Percentiles rank a stretch among this genome's conserved stretches.
Conservation (phyloP, 257 asterid species). For the Eustoma russellianum region DNA sequence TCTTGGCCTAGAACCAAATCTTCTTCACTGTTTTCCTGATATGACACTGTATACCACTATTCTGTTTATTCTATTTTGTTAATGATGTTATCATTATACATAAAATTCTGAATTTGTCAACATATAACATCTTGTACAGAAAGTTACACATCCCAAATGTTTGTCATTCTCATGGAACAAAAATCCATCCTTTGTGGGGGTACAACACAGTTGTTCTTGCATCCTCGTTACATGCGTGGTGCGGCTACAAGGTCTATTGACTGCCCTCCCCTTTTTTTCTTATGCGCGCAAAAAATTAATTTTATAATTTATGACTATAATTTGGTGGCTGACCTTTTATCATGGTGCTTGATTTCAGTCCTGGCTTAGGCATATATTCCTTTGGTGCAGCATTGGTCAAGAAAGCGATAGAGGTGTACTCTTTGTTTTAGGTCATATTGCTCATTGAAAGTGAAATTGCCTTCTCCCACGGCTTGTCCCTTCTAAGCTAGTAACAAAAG, state of each 20-base stretch:
- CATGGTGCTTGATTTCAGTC: constrained; percentile 34
- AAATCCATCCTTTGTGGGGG: constrained; percentile 61
- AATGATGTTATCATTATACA: too few species aligned
- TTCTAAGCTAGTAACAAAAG: too few species aligned
- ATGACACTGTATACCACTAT: too few species aligned
- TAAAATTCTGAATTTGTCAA: too few species aligned
- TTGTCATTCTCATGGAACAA: constrained; percentile 37
- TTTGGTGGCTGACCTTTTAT: constrained; percentile 2
- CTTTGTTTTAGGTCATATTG: constrained; percentile 3
- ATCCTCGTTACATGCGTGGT: constrained; percentile 96
- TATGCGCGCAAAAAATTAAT: too few species aligned
- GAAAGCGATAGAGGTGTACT: constrained; percentile 84
- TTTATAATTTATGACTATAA: background rate
- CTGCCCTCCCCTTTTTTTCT: too few species aligned
- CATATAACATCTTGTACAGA: too few species aligned
- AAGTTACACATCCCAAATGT: too few species aligned
- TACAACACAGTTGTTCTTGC: constrained; percentile 95
- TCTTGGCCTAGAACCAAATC: background rate
- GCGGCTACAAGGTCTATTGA: constrained; percentile 94
- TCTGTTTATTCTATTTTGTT: too few species aligned
- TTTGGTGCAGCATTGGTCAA: constrained; percentile 92
- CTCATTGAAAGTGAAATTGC: constrained; percentile 1
- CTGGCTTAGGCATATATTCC: constrained; percentile 69
- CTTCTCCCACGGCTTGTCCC: background rate
- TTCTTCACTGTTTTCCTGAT: too few species aligned